These are phyloP conservation scores for Rutidosis leptorrhynchoides DNA, from an alignment of 129 eudicot species.

Conservation along the genomic window DNA sequence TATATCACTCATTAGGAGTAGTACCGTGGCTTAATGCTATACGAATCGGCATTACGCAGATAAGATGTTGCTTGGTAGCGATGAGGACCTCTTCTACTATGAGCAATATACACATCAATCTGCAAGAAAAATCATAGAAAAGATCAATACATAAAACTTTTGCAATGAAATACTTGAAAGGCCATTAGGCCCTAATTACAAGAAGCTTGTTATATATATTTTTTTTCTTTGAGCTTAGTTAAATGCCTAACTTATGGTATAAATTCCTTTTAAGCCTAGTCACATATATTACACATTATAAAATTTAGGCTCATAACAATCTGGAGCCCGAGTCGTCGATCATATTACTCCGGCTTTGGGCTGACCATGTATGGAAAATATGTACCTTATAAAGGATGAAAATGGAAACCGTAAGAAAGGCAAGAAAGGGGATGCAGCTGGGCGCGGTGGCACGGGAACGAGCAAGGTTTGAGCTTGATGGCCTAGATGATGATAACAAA, in stretches of 20 bases:
- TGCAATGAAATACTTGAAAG: background rate
- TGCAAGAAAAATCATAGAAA: conserved; percentile 5
- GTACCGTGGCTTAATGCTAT: conserved; percentile 21
- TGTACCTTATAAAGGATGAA: conserved; percentile 44
- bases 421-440: conserved; percentile 33
- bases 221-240: no score
- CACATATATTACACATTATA: no score
- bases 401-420: conserved; percentile 31
- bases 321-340: no score
- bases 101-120: conserved; percentile 31
- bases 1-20: background rate
- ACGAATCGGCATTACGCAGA: conserved; percentile 5
- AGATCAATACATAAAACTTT: background rate
- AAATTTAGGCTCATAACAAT: no score
- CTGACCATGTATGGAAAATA: no score
- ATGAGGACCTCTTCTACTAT: conserved; percentile 18
- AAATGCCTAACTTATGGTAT: no score
- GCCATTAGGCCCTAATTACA: no score
- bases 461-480: conserved; percentile 17
- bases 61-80: conserved; percentile 21
- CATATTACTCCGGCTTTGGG: no score
- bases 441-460: conserved; percentile 24
- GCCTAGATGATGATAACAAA: conserved; percentile 24
- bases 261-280: no score
- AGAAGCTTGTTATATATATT: no score